Conservation (phyloP, 352 stramenopile species). For the Phytophthora litchii region DNA sequence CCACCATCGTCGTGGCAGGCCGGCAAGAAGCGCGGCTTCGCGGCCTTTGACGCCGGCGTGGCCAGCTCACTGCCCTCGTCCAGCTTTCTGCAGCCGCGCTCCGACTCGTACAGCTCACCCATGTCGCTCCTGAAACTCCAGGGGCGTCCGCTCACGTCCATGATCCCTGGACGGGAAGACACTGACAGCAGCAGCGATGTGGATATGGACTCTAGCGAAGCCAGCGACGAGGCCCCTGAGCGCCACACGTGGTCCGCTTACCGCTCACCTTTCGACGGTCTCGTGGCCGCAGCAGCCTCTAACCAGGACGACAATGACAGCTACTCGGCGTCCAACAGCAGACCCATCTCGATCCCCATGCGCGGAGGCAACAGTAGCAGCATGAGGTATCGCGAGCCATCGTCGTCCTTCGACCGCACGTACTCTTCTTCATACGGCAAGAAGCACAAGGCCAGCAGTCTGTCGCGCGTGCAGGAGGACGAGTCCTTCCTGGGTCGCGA, state of each 20-base stretch:
- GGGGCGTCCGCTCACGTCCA: constrained; percentile 68
- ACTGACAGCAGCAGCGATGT: constrained; percentile 55
- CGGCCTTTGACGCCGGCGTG: constrained; percentile 41
- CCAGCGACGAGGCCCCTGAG: constrained; percentile 52
- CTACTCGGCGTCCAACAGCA: constrained; percentile 46
- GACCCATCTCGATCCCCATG: constrained; percentile 72
- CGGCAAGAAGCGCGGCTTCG: constrained; percentile 60
- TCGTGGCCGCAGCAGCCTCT: constrained; percentile 62
- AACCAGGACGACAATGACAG: constrained; percentile 55
- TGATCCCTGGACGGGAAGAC: constrained; percentile 56
- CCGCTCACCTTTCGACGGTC: constrained; percentile 69
- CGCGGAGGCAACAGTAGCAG: constrained; percentile 31
- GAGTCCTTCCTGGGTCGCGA: constrained; percentile 57
- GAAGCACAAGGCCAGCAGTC: constrained; percentile 52
- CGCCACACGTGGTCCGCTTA: constrained; percentile 45
- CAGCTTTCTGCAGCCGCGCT: constrained; percentile 47
- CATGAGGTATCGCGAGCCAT: constrained; percentile 36
- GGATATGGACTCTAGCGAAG: constrained; percentile 58
- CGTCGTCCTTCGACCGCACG: constrained; percentile 32
- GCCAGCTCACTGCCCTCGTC: constrained; percentile 58
- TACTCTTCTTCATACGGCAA: constrained; percentile 43
- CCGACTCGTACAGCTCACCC: constrained; percentile 25
- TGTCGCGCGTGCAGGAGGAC: constrained; percentile 70
- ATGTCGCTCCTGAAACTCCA: constrained; percentile 65
- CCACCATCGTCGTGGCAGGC: constrained; percentile 56